These are phyloP conservation scores for Stagonosporopsis cucurbitacearum DNA, from an alignment of 2,329 filamentous ascomycete species.

Conservation along the genomic window DNA sequence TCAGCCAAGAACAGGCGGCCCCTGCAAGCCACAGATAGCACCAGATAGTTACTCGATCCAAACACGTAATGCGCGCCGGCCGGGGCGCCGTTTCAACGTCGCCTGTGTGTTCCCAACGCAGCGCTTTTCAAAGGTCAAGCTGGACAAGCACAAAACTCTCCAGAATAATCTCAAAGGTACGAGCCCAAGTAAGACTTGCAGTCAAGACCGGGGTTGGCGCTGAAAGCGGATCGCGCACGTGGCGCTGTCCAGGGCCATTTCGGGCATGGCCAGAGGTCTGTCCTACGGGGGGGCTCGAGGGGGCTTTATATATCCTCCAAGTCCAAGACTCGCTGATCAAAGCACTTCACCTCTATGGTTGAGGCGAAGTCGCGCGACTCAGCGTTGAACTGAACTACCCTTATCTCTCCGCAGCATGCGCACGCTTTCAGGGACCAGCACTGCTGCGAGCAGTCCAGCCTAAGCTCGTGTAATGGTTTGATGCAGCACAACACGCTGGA, in stretches of 20 bases:
- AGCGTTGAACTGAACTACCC: conserved; percentile 19
- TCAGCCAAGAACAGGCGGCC: conserved; percentile 32
- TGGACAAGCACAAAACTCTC: background rate
- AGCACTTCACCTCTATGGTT: conserved; percentile 24
- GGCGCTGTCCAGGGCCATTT: conserved; percentile 35
- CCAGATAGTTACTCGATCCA: conserved; percentile 36
- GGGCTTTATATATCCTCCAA: conserved; percentile 35
- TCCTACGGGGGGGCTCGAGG: conserved; percentile 33
- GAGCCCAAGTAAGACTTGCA: background rate
- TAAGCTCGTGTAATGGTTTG: conserved; percentile 1
- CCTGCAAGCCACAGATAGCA: conserved; percentile 37
- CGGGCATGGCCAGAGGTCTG: conserved; percentile 30
- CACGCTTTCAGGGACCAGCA: conserved; percentile 11
- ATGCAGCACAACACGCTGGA: conserved; percentile 6
- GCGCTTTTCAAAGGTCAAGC: background rate
- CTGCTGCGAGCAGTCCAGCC: background rate
- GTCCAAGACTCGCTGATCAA: conserved; percentile 34
- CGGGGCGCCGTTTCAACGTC: conserved; percentile 8
- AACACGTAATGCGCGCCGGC: conserved; percentile 44
- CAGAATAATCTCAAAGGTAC: background rate
- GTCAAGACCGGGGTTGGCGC: conserved; percentile 10
- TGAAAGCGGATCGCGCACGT: conserved; percentile 26
- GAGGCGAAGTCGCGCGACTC: conserved; percentile 9
- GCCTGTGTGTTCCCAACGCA: conserved; percentile 10
- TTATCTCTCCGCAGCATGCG: conserved; percentile 15